Evolutionary conservation across 2,329 filamentous ascomycete genomes (phyloP).

Genomic region (Fusarium cicatricum): DNA sequence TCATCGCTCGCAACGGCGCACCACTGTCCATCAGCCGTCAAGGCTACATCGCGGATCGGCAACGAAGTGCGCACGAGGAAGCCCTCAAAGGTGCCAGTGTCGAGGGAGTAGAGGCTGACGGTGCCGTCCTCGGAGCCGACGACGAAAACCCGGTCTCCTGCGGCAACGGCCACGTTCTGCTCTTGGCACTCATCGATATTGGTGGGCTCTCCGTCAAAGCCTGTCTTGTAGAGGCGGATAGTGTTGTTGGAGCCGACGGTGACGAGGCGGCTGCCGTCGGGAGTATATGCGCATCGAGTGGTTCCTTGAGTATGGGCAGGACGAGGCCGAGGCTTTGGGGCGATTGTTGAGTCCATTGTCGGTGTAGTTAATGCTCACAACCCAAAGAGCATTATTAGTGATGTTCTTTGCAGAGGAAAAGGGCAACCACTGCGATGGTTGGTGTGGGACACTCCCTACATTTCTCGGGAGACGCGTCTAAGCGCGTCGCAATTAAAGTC

Average conservation of each 20-base stretch:
- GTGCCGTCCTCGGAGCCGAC: slow-evolving; percentile 93
- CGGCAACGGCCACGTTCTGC: slow-evolving; percentile 80
- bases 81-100: slow-evolving; percentile 76
- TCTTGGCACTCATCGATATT: slow-evolving; percentile 93
- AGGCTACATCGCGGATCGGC: slow-evolving; percentile 83
- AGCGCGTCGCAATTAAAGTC: slow-evolving; percentile 53
- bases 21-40: slow-evolving; percentile 86
- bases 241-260: slow-evolving; percentile 95
- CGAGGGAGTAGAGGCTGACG: slow-evolving; percentile 91
- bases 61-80: slow-evolving; percentile 86
- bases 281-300: slow-evolving; percentile 89
- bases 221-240: slow-evolving; percentile 90
- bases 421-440: slow-evolving; percentile 13
- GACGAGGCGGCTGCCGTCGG: slow-evolving; percentile 84
- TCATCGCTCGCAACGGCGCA: slow-evolving; percentile 97
- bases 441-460: slow-evolving; percentile 14
- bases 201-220: slow-evolving; percentile 88
- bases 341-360: slow-evolving; percentile 46
- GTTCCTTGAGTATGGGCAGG: slow-evolving; percentile 85
- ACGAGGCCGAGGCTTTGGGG: slow-evolving; percentile 64
- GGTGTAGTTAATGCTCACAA: slow-evolving; percentile 1
- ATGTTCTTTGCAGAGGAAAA: background rate
- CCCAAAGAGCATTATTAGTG: slow-evolving; percentile 21
- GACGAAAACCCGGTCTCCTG: slow-evolving; percentile 83
- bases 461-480: slow-evolving; percentile 50